Evolutionary conservation across 495 filamentous ascomycete genomes (phyloP).

Genomic region (Glonium stellatum): DNA sequence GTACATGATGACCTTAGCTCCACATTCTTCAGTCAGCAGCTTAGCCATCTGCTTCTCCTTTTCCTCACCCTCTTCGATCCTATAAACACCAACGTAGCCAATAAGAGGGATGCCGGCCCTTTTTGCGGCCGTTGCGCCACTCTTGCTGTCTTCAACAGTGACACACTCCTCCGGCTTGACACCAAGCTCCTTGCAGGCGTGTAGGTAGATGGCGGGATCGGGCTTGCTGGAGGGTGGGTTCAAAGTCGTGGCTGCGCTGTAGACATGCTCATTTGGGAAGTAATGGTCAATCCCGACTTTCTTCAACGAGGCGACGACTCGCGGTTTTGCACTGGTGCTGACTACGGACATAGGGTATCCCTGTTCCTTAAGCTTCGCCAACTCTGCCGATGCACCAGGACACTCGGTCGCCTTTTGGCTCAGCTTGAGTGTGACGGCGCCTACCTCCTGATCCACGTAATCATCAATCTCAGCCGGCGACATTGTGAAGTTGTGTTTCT

Average conservation of each 20-base stretch:
- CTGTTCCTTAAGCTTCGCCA: slow-evolving; percentile 55
- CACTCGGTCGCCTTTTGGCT: slow-evolving; percentile 63
- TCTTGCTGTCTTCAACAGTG: slow-evolving; percentile 85
- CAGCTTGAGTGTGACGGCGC: slow-evolving; percentile 77
- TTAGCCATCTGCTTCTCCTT: slow-evolving; percentile 55
- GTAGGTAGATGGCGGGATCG: slow-evolving; percentile 85
- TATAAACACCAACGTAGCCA: slow-evolving; percentile 81
- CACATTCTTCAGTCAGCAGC: slow-evolving; percentile 56
- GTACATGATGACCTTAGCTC: slow-evolving; percentile 70
- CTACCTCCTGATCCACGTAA: slow-evolving; percentile 76
- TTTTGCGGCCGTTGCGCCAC: slow-evolving; percentile 71
- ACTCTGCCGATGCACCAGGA: slow-evolving; percentile 60
- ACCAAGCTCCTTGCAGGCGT: slow-evolving; percentile 67
- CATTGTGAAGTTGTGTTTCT: slow-evolving; percentile 69
- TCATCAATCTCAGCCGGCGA: slow-evolving; percentile 58
- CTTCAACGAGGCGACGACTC: slow-evolving; percentile 72
- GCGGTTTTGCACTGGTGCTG: slow-evolving; percentile 66
- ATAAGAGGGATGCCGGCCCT: slow-evolving; percentile 77
- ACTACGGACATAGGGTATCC: slow-evolving; percentile 78
- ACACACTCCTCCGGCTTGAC: slow-evolving; percentile 71
- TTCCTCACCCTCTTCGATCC: slow-evolving; percentile 52
- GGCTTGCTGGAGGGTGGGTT: slow-evolving; percentile 79
- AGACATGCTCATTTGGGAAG: slow-evolving; percentile 68
- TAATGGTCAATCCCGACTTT: slow-evolving; percentile 75
- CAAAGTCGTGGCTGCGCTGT: slow-evolving; percentile 76